Evolutionary conservation across 2,329 filamentous ascomycete genomes (phyloP).

Genomic region (Fusarium fujikuroi): DNA sequence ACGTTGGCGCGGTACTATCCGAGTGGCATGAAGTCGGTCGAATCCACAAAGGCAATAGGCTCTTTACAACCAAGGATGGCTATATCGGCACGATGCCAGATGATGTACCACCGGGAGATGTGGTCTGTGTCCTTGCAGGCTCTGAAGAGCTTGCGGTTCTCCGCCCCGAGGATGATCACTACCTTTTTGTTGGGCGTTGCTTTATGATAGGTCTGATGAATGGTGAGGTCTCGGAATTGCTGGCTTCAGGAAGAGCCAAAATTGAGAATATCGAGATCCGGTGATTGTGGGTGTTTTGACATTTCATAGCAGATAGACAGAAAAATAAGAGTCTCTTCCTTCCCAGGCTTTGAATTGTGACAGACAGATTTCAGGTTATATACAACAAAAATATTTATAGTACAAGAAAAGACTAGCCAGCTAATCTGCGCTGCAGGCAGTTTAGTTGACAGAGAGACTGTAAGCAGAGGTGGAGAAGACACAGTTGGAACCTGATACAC

Average conservation of each 20-base stretch:
- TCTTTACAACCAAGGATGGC: background rate
- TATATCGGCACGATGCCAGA: background rate
- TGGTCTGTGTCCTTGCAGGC: background rate
- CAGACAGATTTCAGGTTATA: background rate
- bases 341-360: too few species aligned
- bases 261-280: too few species aligned
- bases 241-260: too few species aligned
- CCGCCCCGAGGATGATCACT: background rate
- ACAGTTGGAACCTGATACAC: slow-evolving; percentile 32
- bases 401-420: background rate
- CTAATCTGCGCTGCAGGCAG: background rate
- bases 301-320: too few species aligned
- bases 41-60: too few species aligned
- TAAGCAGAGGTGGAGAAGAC: slow-evolving; percentile 32
- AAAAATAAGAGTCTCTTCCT: too few species aligned
- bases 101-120: rapidly evolving
- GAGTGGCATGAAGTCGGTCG: too few species aligned
- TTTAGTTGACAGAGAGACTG: slow-evolving; percentile 28
- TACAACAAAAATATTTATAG: background rate
- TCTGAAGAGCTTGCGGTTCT: background rate
- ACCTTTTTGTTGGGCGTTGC: background rate
- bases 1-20: too few species aligned
- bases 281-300: too few species aligned
- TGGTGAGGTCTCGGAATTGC: background rate
- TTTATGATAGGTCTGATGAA: background rate